These are phyloP conservation scores for Didymella exigua DNA, from an alignment of 2,329 filamentous ascomycete species.

Conservation along the genomic window DNA sequence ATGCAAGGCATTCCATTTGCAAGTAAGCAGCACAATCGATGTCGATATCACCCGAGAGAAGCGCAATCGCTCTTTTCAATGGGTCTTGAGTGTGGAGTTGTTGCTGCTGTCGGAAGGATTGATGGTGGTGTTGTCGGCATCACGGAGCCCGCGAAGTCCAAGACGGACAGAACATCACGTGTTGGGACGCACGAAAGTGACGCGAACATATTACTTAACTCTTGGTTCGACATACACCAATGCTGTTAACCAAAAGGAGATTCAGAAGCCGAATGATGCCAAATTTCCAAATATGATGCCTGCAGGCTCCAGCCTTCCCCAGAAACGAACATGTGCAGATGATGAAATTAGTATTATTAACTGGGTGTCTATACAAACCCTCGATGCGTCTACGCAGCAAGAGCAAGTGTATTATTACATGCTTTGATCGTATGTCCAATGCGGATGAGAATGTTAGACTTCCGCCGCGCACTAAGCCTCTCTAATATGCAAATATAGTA, in stretches of 20 bases:
- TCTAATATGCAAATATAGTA: background rate
- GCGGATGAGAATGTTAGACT: background rate
- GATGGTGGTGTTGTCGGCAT: conserved; percentile 1
- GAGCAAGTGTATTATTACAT: background rate
- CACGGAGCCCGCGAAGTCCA: conserved; percentile 9
- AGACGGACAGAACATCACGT: background rate
- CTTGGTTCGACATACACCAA: background rate
- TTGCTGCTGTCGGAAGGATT: background rate
- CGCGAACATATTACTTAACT: conserved; percentile 3
- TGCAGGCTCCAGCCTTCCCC: background rate
- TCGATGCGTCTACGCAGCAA: background rate
- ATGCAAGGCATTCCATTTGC: background rate
- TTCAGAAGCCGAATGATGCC: background rate
- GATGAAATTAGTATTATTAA: conserved; percentile 9
- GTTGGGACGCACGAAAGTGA: conserved; percentile 4
- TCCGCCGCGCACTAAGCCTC: background rate
- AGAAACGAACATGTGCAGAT: background rate
- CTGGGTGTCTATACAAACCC: conserved; percentile 5
- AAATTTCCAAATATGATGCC: background rate
- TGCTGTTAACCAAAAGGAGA: background rate
- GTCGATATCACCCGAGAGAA: conserved; percentile 4
- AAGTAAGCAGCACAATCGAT: background rate
- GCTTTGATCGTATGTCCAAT: background rate
- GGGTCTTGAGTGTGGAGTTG: background rate
- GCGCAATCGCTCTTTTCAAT: background rate